Evolutionary conservation across 1,139 yeast species (phyloP).

Genomic region (Debaryomyces sp.): DNA sequence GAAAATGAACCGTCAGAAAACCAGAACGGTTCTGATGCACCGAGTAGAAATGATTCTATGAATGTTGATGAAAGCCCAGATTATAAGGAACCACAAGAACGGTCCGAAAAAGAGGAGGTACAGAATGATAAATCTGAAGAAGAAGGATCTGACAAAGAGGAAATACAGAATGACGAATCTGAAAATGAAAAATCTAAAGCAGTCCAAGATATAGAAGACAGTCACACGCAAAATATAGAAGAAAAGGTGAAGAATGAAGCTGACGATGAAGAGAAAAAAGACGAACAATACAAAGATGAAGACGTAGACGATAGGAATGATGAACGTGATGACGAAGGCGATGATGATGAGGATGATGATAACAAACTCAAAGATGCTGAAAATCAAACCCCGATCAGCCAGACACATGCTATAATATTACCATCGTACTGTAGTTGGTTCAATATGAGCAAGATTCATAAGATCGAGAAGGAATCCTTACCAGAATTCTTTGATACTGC

Average conservation of each 20-base stretch:
- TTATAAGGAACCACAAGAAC: conserved; percentile 10
- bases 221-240: conserved; percentile 9
- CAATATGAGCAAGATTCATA: conserved; percentile 67
- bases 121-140: too few species aligned
- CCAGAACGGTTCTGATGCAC: conserved; percentile 7
- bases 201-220: conserved; percentile 11
- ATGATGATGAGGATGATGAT: conserved; percentile 17
- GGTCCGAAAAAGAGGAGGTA: too few species aligned
- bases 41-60: neutral
- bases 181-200: neutral
- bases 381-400: conserved; percentile 36
- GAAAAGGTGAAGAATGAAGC: conserved; percentile 16
- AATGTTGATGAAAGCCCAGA: conserved; percentile 12
- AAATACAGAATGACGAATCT: neutral
- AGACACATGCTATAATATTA: conserved; percentile 85
- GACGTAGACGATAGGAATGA: conserved; percentile 31
- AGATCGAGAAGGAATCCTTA: conserved; percentile 66
- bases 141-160: neutral
- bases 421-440: conserved; percentile 97
- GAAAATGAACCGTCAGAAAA: neutral
- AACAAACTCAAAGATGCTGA: conserved; percentile 18
- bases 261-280: conserved; percentile 8
- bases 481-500: conserved; percentile 87
- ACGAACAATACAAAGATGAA: conserved; percentile 11
- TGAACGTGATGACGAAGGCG: conserved; percentile 54